Percentiles rank a stretch among this genome's conserved stretches.
Evolutionary conservation across 164 flowering plant genomes (phyloP).

Genomic region (Piper betle): DNA sequence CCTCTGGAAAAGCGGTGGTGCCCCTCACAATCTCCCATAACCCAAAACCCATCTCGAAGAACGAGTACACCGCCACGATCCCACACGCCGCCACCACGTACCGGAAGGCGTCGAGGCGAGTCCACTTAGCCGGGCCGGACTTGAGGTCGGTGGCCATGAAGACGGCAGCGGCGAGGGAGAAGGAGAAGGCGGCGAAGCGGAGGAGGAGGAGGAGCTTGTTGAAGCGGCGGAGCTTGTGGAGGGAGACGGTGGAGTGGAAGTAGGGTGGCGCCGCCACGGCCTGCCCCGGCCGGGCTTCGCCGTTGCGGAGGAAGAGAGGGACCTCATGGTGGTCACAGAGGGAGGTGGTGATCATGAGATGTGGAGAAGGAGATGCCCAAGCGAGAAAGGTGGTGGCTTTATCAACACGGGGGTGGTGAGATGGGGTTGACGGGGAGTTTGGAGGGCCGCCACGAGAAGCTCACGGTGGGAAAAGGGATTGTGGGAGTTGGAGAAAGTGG

Average conservation of each 20-base stretch:
- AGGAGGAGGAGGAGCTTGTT: conserved; percentile 54
- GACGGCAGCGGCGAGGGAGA: conserved; percentile 54
- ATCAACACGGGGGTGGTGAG: too few relatives aligned
- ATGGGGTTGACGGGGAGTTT: too few relatives aligned
- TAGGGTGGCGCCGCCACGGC: conserved; percentile 15
- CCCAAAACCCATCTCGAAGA: conserved; percentile 52
- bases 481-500: too few relatives aligned
- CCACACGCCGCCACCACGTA: conserved; percentile 53
- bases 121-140: conserved; percentile 42
- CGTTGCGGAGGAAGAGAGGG: conserved; percentile 40
- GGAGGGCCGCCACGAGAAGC: too few relatives aligned
- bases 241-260: conserved; percentile 50
- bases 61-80: conserved; percentile 59
- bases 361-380: too few relatives aligned
- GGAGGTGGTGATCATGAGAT: too few relatives aligned
- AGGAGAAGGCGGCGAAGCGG: conserved; percentile 58
- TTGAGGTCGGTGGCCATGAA: conserved; percentile 69
- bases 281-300: conserved; percentile 17
- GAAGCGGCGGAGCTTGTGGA: conserved; percentile 64
- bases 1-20: conserved; percentile 52
- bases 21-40: conserved; percentile 73
- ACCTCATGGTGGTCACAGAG: conserved; percentile 22
- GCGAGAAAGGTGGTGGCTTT: too few relatives aligned
- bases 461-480: too few relatives aligned
- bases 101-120: conserved; percentile 58